These are phyloP conservation scores for Senna siamea DNA, from an alignment of 306 rosid species.

Conservation along the genomic window DNA sequence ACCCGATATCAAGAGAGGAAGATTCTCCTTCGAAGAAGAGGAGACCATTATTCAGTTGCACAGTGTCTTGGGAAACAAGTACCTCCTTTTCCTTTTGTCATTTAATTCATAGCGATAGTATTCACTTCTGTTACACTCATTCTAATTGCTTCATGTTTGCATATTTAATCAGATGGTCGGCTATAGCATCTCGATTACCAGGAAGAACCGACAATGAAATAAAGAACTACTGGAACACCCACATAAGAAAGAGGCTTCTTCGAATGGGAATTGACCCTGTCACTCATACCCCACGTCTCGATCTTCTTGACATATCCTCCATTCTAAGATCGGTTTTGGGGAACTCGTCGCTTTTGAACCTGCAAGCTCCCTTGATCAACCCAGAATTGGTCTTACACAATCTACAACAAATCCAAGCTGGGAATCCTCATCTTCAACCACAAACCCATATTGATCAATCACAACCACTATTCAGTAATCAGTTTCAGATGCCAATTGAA, in stretches of 20 bases:
- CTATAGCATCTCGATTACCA: slow-evolving; percentile 78
- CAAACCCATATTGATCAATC: too few species aligned
- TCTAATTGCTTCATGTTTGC: too few species aligned
- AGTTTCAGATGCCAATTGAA: slow-evolving; percentile 33
- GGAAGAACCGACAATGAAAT: slow-evolving; percentile 91
- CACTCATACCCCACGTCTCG: slow-evolving; percentile 76
- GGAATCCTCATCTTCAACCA: slow-evolving; percentile 9
- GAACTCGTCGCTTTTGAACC: slow-evolving; percentile 54
- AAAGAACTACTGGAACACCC: slow-evolving; percentile 89
- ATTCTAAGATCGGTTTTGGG: slow-evolving; percentile 51
- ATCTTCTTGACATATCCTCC: slow-evolving; percentile 69
- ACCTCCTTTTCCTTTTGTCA: too few species aligned
- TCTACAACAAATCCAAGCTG: slow-evolving; percentile 42
- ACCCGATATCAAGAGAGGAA: slow-evolving; percentile 89
- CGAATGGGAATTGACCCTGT: slow-evolving; percentile 80
- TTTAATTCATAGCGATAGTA: too few species aligned
- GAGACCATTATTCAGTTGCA: slow-evolving; percentile 78
- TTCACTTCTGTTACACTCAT: too few species aligned
- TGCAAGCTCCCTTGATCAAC: slow-evolving; percentile 34
- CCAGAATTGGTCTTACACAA: slow-evolving; percentile 39
- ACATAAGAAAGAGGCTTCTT: slow-evolving; percentile 71
- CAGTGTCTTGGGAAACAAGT: slow-evolving; percentile 83
- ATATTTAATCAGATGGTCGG: slow-evolving; percentile 93
- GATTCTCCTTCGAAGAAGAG: slow-evolving; percentile 88
- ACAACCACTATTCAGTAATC: too few species aligned